Conservation (phyloP, 169 alveolate species). For the Plasmodium cynomolgi region DNA sequence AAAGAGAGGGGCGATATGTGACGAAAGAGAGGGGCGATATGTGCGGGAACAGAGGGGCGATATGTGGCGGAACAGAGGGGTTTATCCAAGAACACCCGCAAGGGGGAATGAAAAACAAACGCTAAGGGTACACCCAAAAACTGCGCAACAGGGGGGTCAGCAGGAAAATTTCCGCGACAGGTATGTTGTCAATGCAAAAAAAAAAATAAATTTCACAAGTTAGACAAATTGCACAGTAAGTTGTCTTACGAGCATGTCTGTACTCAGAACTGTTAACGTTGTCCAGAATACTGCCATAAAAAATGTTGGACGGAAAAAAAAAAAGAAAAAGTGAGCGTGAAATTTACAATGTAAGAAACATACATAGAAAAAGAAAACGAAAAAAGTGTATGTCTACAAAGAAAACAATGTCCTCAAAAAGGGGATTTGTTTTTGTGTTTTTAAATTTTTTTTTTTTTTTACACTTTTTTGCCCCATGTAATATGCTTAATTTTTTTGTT, state of each 20-base stretch:
- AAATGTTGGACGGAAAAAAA: not conserved
- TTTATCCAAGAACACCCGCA: not conserved
- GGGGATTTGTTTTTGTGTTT: conserved; percentile 1
- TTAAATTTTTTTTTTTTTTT: conserved; percentile 1
- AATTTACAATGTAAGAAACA: not conserved
- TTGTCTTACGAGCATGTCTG: conserved; percentile 10
- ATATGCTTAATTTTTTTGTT: not conserved
- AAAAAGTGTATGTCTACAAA: not conserved
- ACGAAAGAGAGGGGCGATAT: not conserved
- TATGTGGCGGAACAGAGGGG: not conserved
- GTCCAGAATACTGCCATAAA: not conserved
- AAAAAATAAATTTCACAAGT: not conserved
- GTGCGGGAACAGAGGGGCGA: not conserved
- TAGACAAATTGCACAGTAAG: not conserved
- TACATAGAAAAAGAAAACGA: not conserved
- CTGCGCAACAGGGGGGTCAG: not conserved
- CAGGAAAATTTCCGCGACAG: not conserved
- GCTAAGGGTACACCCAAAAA: not conserved
- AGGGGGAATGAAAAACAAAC: not conserved
- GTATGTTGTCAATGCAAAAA: not conserved
- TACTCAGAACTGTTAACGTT: not conserved
- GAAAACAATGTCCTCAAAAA: not conserved
- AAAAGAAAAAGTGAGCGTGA: not conserved
- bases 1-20: not conserved
- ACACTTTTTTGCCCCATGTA: not conserved